Evolutionary conservation across 768 basidiomycete genomes (phyloP), one percentile per base, ranked within the genome.

Genomic region (Mycena pura): DNA sequence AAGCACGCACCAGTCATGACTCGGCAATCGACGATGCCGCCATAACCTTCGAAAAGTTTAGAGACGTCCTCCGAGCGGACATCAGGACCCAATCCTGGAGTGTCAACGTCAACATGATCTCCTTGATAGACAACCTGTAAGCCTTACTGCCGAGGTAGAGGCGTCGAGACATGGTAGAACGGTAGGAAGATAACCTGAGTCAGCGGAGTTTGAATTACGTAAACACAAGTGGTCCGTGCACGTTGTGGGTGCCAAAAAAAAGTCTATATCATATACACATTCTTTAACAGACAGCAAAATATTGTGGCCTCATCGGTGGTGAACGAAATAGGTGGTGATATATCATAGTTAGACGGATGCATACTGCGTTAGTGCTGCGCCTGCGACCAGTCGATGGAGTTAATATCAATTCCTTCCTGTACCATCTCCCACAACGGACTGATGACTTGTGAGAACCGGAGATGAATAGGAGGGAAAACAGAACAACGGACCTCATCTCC

Each of bases 341-440:
- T n/a, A 64, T 57, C 39, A 46, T 46, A 60, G 38, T 43, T 54
- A 55, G 17, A 36, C 40, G 46, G 34, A 56, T 57, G 25, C 28
- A 47, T 45, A 38, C 39, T 52, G 46, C 59, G n/a, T 78, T 74
- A 84, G 65, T 83, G 82, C 72, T 86, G 92, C 62, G 92, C 88
- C 86, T 89, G 92, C 44, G 92, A 91, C 96, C 96, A 98, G 77
- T 98, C 86, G 73, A 99, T 99, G 17, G 91, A 83, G 72, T 88
- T 95, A 68, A 99, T 86, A 74, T 99, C 97, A 60, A 99, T 96
- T 40, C 96, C 96, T 73, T 99, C 97, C 77, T 97, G 95, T 15
- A 99, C 96, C 96, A 99, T 98, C 79, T 99, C 97, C 96, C 96
- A 99, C 53, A 99, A 77, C 31, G 97, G 97, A 71, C 94, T 93